phyloP scores from a whole-genome alignment of 305 asterid species.

The Fraxinus ornus region DNA sequence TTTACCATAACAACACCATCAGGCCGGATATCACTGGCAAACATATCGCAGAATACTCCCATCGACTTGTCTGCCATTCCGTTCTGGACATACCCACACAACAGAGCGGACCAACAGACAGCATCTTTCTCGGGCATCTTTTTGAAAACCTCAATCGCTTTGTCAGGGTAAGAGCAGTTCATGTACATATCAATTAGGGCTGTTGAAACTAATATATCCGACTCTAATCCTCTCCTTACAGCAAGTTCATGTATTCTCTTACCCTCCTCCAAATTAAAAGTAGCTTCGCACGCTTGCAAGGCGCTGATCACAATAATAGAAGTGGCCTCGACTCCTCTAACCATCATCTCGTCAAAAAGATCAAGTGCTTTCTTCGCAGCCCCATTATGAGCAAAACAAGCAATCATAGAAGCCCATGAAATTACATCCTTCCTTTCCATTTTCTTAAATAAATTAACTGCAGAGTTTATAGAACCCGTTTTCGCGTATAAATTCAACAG shows the following conservation, averaged over 20 bases:
- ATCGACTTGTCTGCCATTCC: conserved; percentile 43
- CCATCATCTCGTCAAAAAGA: conserved; percentile 49
- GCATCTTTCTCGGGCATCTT: conserved; percentile 50
- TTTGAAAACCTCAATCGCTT: conserved; percentile 54
- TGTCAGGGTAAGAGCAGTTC: conserved; percentile 59
- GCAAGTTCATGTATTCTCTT: conserved; percentile 52
- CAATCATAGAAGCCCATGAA: conserved; percentile 70
- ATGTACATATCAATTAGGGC: conserved; percentile 82
- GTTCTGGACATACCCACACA: conserved; percentile 58
- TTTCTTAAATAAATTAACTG: conserved; percentile 42
- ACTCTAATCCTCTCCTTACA: conserved; percentile 35
- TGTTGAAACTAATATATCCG: conserved; percentile 51
- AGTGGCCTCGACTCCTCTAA: conserved; percentile 44
- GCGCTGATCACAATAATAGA: conserved; percentile 47
- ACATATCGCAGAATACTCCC: conserved; percentile 48
- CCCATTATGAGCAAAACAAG: conserved; percentile 71
- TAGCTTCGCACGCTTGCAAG: conserved; percentile 72
- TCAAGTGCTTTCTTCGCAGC: conserved; percentile 38
- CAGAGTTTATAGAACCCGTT: conserved; percentile 38
- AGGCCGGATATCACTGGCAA: conserved; percentile 38
- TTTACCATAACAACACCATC: conserved; percentile 49
- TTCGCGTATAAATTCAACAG: conserved; percentile 63
- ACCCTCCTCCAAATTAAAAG: conserved; percentile 42
- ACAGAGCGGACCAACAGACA: conserved; percentile 50
- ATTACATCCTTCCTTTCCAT: conserved; percentile 67